These are phyloP conservation scores for Iris macrosiphon DNA, from an alignment of 106 monocot genomes.

Conservation along the genomic window DNA sequence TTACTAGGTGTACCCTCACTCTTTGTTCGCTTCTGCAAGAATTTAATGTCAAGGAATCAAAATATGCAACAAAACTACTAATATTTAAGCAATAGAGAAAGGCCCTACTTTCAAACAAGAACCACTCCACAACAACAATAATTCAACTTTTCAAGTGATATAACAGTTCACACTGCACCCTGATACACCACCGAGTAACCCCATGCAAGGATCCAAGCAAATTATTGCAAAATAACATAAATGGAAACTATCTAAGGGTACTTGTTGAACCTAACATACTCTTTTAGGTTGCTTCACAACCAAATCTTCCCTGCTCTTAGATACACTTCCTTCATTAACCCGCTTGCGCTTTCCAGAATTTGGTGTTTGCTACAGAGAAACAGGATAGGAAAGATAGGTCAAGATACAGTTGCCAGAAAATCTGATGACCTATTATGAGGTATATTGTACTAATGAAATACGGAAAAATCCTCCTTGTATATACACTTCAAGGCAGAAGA, in stretches of 20 bases:
- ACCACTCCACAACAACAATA: not conserved
- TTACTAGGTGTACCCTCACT: conserved; percentile 5
- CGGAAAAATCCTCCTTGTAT: not conserved
- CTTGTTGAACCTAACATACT: too few relatives aligned
- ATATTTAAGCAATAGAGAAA: not conserved
- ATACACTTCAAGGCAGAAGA: conserved; percentile 1
- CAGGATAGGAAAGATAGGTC: not conserved
- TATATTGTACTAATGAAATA: not conserved
- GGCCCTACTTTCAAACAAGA: not conserved
- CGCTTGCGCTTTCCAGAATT: conserved; percentile 66
- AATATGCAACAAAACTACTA: not conserved
- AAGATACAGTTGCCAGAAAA: not conserved
- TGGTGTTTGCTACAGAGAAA: conserved; percentile 30
- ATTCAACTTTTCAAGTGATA: too few relatives aligned
- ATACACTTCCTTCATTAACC: conserved; percentile 31
- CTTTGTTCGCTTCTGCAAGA: conserved; percentile 17
- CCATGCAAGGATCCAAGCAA: not conserved
- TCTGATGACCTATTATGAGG: not conserved
- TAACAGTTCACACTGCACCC: not conserved
- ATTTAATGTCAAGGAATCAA: not conserved
- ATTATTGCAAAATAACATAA: not conserved
- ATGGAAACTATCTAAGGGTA: too few relatives aligned
- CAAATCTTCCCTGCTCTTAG: conserved; percentile 17
- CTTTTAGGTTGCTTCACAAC: conserved; percentile 35
- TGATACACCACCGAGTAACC: not conserved